Evolutionary conservation across 2,329 filamentous ascomycete genomes (phyloP), one percentile per base, ranked within the genome.

Genomic region (Penicillium rolfsii): DNA sequence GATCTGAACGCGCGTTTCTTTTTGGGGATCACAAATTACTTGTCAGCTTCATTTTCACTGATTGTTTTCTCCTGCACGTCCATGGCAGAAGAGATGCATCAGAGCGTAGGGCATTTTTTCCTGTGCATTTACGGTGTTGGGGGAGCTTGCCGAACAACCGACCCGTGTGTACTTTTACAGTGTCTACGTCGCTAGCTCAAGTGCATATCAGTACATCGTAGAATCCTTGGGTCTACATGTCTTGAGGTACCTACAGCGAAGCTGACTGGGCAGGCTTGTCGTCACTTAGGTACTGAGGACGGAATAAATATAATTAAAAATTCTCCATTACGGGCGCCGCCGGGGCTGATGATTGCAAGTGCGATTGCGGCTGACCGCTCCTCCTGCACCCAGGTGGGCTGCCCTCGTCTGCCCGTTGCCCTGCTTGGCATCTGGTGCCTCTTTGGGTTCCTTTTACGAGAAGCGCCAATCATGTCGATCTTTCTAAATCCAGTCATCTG

Each of bases 311-410:
- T 33, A 11, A 33, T 33, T 33, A 19, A 16, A 14, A 14, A 48
- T 26, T 53, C 38, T 40, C 35, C 24, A n/a, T 41, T 40, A 24
- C 35, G 35, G 38, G 26, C 24, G 14, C 22, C 24, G 36, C 24
- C 41, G 41, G 33, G 30, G 24, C 49, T 52, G 14, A 58, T 62
- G 43, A 57, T 62, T 41, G 35, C 35, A 11, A 58, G 60, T 61
- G 22, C 30, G 43, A 57, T 62, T 41, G 35, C 52, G 53, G 50
- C 62, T 66, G 64, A 66, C 64, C 64, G 64, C 64, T 65, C 36
- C 58, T 66, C 60, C 49, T 43, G 35, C 55, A 45, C 41, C 45
- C 3, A 22, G 35, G n/a, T 24, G 28, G 30, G 11, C 11, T 26
- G 33, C 14, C 52, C 35, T 19, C 52, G 24, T 43, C 57, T 35